Base-by-base conservation (phyloP, 768 basidiomycete genomes). In the Suillus sp. region DNA sequence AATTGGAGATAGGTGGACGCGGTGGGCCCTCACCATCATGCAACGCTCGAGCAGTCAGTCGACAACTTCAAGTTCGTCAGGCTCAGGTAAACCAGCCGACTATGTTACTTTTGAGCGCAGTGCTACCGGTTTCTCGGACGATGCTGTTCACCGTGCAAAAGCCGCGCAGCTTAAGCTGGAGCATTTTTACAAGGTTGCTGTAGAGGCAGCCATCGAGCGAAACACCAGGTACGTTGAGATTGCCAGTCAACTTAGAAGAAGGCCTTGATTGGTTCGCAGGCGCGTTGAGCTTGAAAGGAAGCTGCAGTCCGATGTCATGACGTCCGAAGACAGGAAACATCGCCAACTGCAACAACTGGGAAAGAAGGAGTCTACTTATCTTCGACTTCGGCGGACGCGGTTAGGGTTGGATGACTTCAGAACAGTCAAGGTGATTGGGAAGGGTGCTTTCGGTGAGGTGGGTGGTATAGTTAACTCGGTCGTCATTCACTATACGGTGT, bases 381-480 rank as follows among this genome's bases (percentile, higher is more conserved):
- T 99, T 63, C 87, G 97, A 11, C 81, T 98, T 59, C 84, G 89
- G 61, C 82, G 96, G 57, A 98, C 97, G 34, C 92, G 92, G 70
- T 83, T 99, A 13, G 94, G 95, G 3, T 79, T 98, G 63, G 88
- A 91, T 65, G 91, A 99, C 76, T 99, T 99, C 79, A 82, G 90
- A 67, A 99, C 96, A 4, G 94, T 99, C 70, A 99, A 99, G 75
- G 95, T 99, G 53, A 99, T 99, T 68, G 97, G 97, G 25, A 98
- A 97, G 78, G 97, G 97, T 66, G 97, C 97, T 20, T 99, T 99
- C 71, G 96, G 97, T 74, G 96, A 99, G 81, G 95, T 93, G 70
- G 43, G 85, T 75, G 34, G 35, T 43, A 47, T 35, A 56, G 50
- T 30, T 59, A 22, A 54, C 45, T 35, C 16, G 9, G 54, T 56